Evolutionary conservation across 768 basidiomycete species (phyloP).

Genomic region (Russula lepida): DNA sequence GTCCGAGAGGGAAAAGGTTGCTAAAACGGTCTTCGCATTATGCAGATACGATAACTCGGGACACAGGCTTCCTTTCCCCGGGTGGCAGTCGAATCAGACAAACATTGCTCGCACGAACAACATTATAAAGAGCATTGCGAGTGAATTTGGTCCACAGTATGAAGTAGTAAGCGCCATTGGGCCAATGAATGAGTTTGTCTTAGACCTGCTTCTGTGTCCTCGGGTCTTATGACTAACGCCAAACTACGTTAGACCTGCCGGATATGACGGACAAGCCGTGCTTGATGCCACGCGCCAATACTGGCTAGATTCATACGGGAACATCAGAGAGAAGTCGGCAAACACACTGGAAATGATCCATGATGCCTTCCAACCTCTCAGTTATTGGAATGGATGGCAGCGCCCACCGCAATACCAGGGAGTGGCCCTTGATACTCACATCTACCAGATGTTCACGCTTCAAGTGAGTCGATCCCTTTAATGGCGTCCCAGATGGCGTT

Average conservation of each 20-base stretch:
- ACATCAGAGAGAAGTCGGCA: slow-evolving; percentile 48
- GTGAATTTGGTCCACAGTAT: slow-evolving; percentile 47
- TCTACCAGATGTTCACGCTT: slow-evolving; percentile 66
- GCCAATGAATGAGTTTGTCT: slow-evolving; percentile 64
- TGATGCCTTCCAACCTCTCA: slow-evolving; percentile 71
- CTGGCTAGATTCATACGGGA: slow-evolving; percentile 66
- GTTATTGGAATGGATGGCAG: slow-evolving; percentile 61
- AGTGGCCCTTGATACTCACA: slow-evolving; percentile 73
- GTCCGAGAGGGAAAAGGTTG: background rate
- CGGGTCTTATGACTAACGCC: background rate
- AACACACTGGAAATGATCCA: slow-evolving; percentile 66
- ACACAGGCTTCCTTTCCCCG: slow-evolving; percentile 48
- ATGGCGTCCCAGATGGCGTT: no score
- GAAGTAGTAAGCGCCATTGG: slow-evolving; percentile 58
- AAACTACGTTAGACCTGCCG: slow-evolving; percentile 49
- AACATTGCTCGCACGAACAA: slow-evolving; percentile 61
- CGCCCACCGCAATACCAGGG: slow-evolving; percentile 45
- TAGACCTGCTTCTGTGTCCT: background rate
- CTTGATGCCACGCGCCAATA: slow-evolving; percentile 47
- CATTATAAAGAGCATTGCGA: slow-evolving; percentile 55
- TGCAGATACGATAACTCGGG: slow-evolving; percentile 77
- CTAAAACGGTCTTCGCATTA: background rate
- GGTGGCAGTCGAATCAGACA: slow-evolving; percentile 58
- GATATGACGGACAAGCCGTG: slow-evolving; percentile 46
- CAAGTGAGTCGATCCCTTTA: slow-evolving; percentile 33